Evolutionary conservation across 2,329 filamentous ascomycete genomes (phyloP).

Genomic region (Diaporthe sp.): DNA sequence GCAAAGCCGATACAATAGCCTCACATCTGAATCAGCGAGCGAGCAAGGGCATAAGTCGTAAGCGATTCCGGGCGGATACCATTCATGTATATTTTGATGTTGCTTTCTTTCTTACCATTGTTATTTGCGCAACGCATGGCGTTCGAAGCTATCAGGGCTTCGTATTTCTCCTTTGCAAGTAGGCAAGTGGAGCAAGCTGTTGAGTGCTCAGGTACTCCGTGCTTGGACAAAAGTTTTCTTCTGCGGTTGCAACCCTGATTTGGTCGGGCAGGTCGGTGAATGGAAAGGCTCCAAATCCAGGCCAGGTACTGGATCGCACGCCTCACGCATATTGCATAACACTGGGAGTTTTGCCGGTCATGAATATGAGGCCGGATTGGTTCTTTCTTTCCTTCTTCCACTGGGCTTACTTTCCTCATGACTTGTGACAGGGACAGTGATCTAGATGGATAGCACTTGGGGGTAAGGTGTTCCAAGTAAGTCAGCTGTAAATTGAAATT

Average conservation of each 20-base stretch:
- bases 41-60: constrained; percentile 13
- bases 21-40: constrained; percentile 10
- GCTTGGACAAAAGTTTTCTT: constrained; percentile 1
- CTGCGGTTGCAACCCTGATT: not conserved
- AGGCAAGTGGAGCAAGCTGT: not conserved
- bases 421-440: not conserved
- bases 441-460: not conserved
- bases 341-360: constrained; percentile 1
- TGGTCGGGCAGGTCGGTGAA: not conserved
- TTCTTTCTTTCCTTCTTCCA: not conserved
- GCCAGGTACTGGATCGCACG: not conserved
- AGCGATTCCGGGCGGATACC: constrained; percentile 12
- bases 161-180: not conserved
- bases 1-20: not conserved
- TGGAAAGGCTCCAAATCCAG: constrained; percentile 1
- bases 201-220: not conserved
- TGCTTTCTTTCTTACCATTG: not conserved
- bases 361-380: not conserved
- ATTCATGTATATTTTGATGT: constrained; percentile 8
- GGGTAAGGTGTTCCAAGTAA: constrained; percentile 10
- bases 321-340: constrained; percentile 16
- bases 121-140: constrained; percentile 19
- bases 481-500: not conserved
- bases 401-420: not conserved
- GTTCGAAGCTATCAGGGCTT: constrained; percentile 22